These are phyloP conservation scores for Polytrichum commune DNA, from an alignment of 225 moss, liverwort and hornwort genomes.

Conservation along the genomic window DNA sequence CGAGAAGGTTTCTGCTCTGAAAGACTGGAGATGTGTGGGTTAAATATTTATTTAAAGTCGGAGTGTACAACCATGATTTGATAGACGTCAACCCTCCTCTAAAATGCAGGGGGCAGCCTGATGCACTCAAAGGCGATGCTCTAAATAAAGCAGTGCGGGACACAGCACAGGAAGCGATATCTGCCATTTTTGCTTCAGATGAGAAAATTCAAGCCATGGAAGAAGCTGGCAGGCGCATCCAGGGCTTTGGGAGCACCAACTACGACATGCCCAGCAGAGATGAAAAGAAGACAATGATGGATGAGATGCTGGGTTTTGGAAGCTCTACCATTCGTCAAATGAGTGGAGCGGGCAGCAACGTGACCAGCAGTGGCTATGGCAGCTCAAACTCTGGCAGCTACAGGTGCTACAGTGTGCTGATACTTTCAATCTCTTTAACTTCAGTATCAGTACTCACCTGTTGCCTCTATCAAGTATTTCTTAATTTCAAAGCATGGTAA, in stretches of 20 bases:
- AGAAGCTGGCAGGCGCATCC: slow-evolving; percentile 86
- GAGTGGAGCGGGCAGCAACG: slow-evolving; percentile 62
- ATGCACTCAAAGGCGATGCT: slow-evolving; percentile 91
- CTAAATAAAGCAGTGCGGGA: slow-evolving; percentile 96
- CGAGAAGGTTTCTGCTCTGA: not conserved
- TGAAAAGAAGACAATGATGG: slow-evolving; percentile 77
- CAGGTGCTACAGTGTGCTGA: not conserved
- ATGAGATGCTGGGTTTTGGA: slow-evolving; percentile 81
- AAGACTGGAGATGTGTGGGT: not conserved
- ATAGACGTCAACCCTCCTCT: not conserved
- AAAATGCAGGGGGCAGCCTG: slow-evolving; percentile 77
- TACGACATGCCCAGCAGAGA: slow-evolving; percentile 70
- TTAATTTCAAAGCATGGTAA: too few species aligned
- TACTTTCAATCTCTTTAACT: too few species aligned
- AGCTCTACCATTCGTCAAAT: slow-evolving; percentile 76
- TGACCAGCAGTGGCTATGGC: slow-evolving; percentile 47
- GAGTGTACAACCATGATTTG: not conserved
- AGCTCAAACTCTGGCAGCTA: slow-evolving; percentile 17
- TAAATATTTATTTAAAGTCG: not conserved
- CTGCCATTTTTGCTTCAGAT: slow-evolving; percentile 80
- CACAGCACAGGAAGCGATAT: slow-evolving; percentile 83
- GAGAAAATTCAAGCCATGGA: slow-evolving; percentile 61
- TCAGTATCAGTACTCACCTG: too few species aligned
- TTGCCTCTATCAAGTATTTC: too few species aligned
- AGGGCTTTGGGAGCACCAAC: slow-evolving; percentile 94